A percentile compares a stretch with the other conserved stretches of the same genome.
Conservation (phyloP, 2,329 filamentous ascomycete genomes). For the Sclerotiophoma versabilis region DNA sequence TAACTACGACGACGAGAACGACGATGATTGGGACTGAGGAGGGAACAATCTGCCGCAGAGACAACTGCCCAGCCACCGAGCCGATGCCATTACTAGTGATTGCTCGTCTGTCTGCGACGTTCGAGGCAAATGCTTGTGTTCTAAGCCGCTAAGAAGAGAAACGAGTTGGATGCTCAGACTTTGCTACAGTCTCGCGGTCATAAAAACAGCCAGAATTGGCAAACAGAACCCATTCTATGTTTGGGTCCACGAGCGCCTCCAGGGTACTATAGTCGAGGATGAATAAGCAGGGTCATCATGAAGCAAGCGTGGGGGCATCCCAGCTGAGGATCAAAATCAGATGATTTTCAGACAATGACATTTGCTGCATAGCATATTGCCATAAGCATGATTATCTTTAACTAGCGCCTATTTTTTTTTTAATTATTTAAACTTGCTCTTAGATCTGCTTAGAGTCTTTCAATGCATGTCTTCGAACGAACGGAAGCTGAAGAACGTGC, state of each 20-base stretch:
- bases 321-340: too few relatives aligned
- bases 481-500: neutral
- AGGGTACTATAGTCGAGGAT: neutral
- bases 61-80: neutral
- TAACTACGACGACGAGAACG: constrained; percentile 53
- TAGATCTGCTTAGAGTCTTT: too few relatives aligned
- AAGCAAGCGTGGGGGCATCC: too few relatives aligned
- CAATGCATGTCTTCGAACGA: too few relatives aligned
- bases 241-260: neutral
- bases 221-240: neutral
- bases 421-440: too few relatives aligned
- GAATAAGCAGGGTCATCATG: neutral
- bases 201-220: neutral
- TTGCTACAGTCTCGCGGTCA: neutral
- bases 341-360: too few relatives aligned
- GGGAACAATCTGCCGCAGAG: neutral
- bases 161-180: neutral
- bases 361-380: too few relatives aligned
- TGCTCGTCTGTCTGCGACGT: neutral
- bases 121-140: neutral
- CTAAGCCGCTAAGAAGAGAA: neutral
- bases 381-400: too few relatives aligned
- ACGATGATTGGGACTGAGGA: constrained; percentile 61
- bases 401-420: too few relatives aligned
- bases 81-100: neutral